Evolutionary conservation across 345 rosid genomes (phyloP).

Genomic region (Eucalyptus marginata): DNA sequence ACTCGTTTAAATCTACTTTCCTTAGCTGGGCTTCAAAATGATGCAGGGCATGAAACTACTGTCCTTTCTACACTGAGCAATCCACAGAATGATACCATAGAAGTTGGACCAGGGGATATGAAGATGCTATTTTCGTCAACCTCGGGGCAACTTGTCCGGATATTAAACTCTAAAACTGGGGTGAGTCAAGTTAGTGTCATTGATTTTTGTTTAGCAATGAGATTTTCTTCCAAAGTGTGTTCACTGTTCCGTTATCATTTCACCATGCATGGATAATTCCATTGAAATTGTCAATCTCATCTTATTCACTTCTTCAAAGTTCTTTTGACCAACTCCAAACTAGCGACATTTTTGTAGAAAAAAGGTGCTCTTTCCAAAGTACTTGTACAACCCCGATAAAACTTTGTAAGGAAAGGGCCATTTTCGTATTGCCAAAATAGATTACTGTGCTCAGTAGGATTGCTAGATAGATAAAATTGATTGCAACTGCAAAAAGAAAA

Average conservation of each 20-base stretch:
- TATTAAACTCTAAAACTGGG: slow-evolving; percentile 57
- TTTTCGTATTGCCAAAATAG: not conserved
- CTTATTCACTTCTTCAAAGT: not conserved
- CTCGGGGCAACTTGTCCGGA: slow-evolving; percentile 63
- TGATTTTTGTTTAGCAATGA: not conserved
- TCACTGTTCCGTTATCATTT: not conserved
- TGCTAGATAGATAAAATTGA: not conserved
- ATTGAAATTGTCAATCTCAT: not conserved
- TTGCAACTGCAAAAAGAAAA: not conserved
- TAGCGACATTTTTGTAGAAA: not conserved
- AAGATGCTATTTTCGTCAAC: slow-evolving; percentile 55
- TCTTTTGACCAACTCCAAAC: not conserved
- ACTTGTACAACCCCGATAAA: not conserved
- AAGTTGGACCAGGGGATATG: slow-evolving; percentile 67
- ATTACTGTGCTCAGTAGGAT: not conserved
- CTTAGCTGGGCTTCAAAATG: not conserved
- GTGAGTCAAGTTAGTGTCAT: slow-evolving; percentile 13
- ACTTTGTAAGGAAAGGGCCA: not conserved
- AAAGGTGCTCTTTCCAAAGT: not conserved
- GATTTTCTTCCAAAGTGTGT: not conserved
- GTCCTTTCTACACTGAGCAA: not conserved
- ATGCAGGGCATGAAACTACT: slow-evolving; percentile 17
- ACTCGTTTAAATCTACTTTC: not conserved
- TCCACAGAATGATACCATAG: slow-evolving; percentile 23
- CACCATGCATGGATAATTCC: not conserved